A percentile compares a stretch with the other conserved stretches of the same genome.
Evolutionary conservation across 768 basidiomycete species (phyloP).

Genomic region (Rubroboletus satanas): DNA sequence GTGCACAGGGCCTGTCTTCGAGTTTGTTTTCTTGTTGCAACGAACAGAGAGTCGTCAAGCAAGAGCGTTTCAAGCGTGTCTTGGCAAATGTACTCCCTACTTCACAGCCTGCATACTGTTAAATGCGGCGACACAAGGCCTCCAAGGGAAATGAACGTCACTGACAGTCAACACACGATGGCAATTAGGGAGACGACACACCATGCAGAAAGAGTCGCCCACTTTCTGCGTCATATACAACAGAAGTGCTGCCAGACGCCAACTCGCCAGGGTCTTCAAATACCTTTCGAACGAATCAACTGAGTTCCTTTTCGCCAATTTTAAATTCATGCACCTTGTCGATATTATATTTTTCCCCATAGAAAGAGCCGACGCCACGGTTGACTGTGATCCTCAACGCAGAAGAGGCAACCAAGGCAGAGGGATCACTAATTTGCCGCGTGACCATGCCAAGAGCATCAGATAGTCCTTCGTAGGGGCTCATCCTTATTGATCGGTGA

Average conservation of each 20-base stretch:
- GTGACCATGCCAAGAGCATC: conserved; percentile 32
- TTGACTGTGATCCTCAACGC: conserved; percentile 54
- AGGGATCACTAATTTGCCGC: conserved; percentile 43
- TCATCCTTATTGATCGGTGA: not conserved
- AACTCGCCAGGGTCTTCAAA: conserved; percentile 66
- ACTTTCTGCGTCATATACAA: conserved; percentile 50
- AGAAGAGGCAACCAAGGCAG: conserved; percentile 41
- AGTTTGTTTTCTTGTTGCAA: not conserved
- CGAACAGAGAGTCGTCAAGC: not conserved
- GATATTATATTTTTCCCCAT: conserved; percentile 55
- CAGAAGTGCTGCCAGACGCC: conserved; percentile 54
- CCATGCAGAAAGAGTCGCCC: conserved; percentile 56
- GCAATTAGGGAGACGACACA: conserved; percentile 27
- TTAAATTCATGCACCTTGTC: conserved; percentile 44
- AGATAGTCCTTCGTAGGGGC: conserved; percentile 38
- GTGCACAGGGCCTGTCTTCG: not conserved
- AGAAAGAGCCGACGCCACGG: conserved; percentile 47
- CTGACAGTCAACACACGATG: not conserved
- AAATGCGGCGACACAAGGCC: conserved; percentile 35
- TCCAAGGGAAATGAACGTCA: conserved; percentile 11
- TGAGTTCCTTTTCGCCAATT: not conserved
- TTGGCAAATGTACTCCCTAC: not conserved
- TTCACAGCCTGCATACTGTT: conserved; percentile 31
- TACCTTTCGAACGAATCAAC: conserved; percentile 36
- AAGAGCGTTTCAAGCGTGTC: conserved; percentile 1